Evolutionary conservation across 345 rosid species (phyloP), one percentile per base, ranked within the genome.

Genomic region (Bretschneidera sinensis): DNA sequence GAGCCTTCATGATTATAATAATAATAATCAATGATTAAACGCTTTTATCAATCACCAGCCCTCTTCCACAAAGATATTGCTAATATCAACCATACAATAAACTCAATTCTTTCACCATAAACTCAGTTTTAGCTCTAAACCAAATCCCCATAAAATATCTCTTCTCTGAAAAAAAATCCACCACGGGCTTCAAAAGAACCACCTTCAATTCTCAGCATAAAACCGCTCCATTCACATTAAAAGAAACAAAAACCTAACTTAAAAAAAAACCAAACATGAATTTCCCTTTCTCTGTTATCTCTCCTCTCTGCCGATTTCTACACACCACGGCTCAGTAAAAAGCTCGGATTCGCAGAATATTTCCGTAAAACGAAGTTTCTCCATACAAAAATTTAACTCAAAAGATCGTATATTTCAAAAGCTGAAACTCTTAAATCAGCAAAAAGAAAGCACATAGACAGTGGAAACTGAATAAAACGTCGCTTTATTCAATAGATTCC

Each of bases 1-100:
- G 88, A 80, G 83, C 78, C 92, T 89, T 94, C 99, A 94, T 94
- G 81, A 57, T 79, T 57, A 61, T 51, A 67, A 21, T n/a, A n/a
- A n/a, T n/a, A 57, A 17, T 33, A 47, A 13, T 55, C 19, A 51
- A 64, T 21, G 17, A 24, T 24, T 33, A 54, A 24, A 17, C n/a
- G 4, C 10, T 15, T 31, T 24, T 19, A n/a, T 54, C 64, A 51
- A 71, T 61, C 69, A 60, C 34, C 51, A 56, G n/a, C 28, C 50
- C 45, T 62, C 56, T 59, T 63, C 60, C 61, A n/a, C 45, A 1
- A 9, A 39, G 45, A 39, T 39, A 39, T 14, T 39, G 10, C 45
- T 39, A 39, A 39, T 14, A 39, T 39, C 16, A 49, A 55, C 43
- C 47, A 20, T 24, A 20, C 15, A 31, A 34, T n/a, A 50, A 64